Evolutionary conservation across 805 yeast genomes (phyloP), one percentile per base, ranked within the genome.

Genomic region (Komagataella ulmi): DNA sequence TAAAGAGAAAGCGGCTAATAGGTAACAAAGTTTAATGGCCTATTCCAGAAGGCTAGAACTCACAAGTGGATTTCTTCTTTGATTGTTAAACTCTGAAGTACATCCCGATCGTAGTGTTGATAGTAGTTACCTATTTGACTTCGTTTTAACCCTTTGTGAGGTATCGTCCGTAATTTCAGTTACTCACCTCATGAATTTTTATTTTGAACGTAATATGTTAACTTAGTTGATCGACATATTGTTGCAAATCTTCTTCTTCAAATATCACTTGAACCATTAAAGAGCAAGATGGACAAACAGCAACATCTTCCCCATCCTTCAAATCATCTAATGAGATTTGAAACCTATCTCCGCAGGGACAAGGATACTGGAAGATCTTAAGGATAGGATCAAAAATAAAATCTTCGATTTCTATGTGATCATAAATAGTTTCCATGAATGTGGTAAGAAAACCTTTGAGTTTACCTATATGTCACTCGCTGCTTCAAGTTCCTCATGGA

Each of bases 301-400:
- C 99, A 30, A 88, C 81, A 54, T 88, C 89, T 59, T 88, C 95
- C 7, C 97, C 99, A 58, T 89, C 97, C 55, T 74, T 72, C 65
- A 93, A 72, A 63, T 93, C 99, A 59, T 85, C 93, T 50, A 89
- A 72, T 30, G 79, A 73, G 24, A 93, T 86, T 62, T 91, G 95
- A 67, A 93, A 93, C 61, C 81, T 75, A 66, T 93, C 99, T 7
- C 99, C 99, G 67, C 99, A 93, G 1, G 99, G 99, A 72, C 99
- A 93, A 3, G 99, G 99, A 61, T 90, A 91, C 50, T 88, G 85
- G 68, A 90, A 88, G 23, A 88, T 67, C 65, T 85, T 89, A 12
- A 85, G 80, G n/a, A 71, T 73, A 2, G 90, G 80, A 65, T 93
- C 97, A 64, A 80, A 93, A 2, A 89, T 82, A 81, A 93, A 90